phyloP scores from a whole-genome alignment of 352 stramenopile species.

The Albugo candida region DNA sequence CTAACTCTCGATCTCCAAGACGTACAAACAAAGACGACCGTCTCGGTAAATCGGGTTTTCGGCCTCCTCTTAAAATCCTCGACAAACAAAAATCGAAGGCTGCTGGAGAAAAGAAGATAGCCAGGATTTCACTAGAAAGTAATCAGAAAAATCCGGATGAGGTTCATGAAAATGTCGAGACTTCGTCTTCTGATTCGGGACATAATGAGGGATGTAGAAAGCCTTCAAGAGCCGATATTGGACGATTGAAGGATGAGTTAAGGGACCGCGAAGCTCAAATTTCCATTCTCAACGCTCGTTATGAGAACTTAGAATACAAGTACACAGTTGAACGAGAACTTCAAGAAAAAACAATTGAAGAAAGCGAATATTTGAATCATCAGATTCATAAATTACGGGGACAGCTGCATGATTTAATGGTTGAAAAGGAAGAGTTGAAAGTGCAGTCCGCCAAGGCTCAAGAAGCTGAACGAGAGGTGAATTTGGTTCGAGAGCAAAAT shows the following conservation, averaged over 20 bases:
- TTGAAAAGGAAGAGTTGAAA: constrained; percentile 70
- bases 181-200: too few relatives aligned
- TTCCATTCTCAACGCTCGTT: constrained; percentile 70
- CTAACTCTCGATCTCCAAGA: too few relatives aligned
- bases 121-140: neutral
- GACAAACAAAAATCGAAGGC: neutral
- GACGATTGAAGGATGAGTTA: constrained; percentile 55
- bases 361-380: constrained; percentile 83
- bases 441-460: constrained; percentile 27
- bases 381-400: constrained; percentile 77
- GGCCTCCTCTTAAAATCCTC: neutral
- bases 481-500: constrained; percentile 59
- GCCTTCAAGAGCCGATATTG: neutral
- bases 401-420: constrained; percentile 49
- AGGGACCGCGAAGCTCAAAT: constrained; percentile 66
- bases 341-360: constrained; percentile 72
- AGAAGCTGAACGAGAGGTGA: constrained; percentile 70
- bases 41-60: too few relatives aligned
- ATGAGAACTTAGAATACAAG: constrained; percentile 78
- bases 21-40: too few relatives aligned
- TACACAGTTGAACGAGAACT: constrained; percentile 64
- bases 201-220: too few relatives aligned
- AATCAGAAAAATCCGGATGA: too few relatives aligned
- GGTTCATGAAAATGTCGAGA: too few relatives aligned
- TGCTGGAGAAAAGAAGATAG: neutral